Conservation (phyloP, 805 yeast species). For the Grigorovia jiainica region DNA sequence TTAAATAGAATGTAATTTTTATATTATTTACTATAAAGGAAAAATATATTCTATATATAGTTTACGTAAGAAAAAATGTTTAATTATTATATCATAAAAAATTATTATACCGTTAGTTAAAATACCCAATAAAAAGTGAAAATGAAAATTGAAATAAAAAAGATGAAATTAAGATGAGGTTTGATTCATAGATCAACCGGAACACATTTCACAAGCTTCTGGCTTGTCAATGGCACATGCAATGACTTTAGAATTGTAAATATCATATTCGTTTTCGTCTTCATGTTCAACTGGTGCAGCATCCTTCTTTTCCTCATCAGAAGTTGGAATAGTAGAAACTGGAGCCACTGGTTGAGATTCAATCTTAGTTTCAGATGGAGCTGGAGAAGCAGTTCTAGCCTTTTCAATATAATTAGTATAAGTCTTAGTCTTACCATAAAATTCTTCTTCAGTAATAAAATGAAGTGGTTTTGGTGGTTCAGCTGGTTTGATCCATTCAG, state of each 20-base stretch:
- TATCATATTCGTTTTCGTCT: slow-evolving; percentile 56
- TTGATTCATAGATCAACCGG: slow-evolving; percentile 52
- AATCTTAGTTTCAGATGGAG: slow-evolving; percentile 20
- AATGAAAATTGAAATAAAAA: neutral
- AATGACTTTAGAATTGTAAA: slow-evolving; percentile 84
- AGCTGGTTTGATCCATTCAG: slow-evolving; percentile 1
- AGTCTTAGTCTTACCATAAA: slow-evolving; percentile 4
- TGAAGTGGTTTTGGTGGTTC: slow-evolving; percentile 1
- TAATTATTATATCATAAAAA: neutral
- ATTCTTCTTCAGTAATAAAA: slow-evolving; percentile 5
- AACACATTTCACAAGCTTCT: slow-evolving; percentile 97
- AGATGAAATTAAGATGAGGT: neutral
- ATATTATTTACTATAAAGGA: neutral
- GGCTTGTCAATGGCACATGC: slow-evolving; percentile 97
- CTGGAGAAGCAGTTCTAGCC: slow-evolving; percentile 27
- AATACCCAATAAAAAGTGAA: neutral
- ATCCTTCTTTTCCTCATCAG: slow-evolving; percentile 32
- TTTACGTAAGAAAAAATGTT: neutral
- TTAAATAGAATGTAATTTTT: neutral
- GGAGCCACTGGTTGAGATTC: slow-evolving; percentile 26
- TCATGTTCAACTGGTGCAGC: slow-evolving; percentile 28
- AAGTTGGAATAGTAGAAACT: slow-evolving; percentile 16
- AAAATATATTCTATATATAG: neutral
- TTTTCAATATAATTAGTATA: slow-evolving; percentile 8
- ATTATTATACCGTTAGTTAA: neutral